Base-by-base conservation (phyloP, 441 rosid genomes). In the Corymbia calophylla region DNA sequence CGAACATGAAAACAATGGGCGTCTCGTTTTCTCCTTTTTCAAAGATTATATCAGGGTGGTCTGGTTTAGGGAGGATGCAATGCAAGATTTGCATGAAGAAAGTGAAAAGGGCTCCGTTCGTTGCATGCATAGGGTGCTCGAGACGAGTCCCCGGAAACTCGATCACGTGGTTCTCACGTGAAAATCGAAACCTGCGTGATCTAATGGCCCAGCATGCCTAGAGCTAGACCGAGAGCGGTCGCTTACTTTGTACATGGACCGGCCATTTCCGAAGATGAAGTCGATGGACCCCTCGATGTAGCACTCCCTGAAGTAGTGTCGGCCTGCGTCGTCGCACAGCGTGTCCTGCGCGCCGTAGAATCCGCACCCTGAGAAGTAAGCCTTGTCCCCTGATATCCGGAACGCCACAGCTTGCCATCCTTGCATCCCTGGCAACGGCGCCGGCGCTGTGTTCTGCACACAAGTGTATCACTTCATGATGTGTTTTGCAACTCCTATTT, bases 341-440 rank as follows among this genome's bases (percentile, higher is more conserved):
- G 99, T 97, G 93, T 97, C 99, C 89, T 97, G 99, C 23, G 99
- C 99, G 1, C 99, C 98, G 49, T 95, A 97, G 89, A 97, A 97
- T 53, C 99, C 99, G 68, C 99, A 97, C 32, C 98, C 97, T 2
- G 95, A 92, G 93, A 97, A 97, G 91, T 94, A 97, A 0, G 98
- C 98, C 93, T 97, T 97, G 90, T 97, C 99, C 1, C 99, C 98
- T 1, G 99, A 96, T 90, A 97, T 96, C 35, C 99, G 94, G 89
- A 97, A 95, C n/a, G 99, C 98, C 89, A 88, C 99, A 48, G 99
- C 99, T 91, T 97, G 99, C 99, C 97, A 94, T 48, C 99, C 98
- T 90, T 95, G 94, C 99, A 95, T 93, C 84, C 99, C 99, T 1
- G 98, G 99, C 95, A 95, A 89, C 7, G 99, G 99, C 5, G 99